Evolutionary conservation across 208 protist species (phyloP).

Genomic region (Borovskyia barvae): DNA sequence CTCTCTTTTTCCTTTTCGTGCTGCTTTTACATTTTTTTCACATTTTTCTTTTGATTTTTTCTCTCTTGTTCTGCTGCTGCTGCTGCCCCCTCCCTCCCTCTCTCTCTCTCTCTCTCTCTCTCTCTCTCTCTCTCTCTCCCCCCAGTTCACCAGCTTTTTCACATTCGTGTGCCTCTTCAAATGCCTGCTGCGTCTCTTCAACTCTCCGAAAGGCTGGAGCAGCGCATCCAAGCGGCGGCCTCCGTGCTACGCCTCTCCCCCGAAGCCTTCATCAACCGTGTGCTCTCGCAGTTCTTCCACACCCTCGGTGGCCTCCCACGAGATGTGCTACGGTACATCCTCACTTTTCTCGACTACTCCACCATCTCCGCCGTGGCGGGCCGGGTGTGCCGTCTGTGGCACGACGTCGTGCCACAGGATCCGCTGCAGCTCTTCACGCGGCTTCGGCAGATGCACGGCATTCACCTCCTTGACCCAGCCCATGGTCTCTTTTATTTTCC

Average conservation of each 20-base stretch:
- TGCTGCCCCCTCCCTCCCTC: not conserved
- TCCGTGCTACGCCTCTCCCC: conserved; percentile 27
- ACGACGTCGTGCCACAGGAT: conserved; percentile 22
- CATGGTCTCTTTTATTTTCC: conserved; percentile 52
- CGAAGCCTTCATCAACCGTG: conserved; percentile 21
- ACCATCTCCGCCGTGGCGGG: conserved; percentile 25
- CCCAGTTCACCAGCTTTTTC: not conserved
- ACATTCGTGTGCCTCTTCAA: not conserved
- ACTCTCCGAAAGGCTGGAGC: conserved; percentile 16
- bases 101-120: not conserved
- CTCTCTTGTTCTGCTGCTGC: no score
- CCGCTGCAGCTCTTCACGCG: conserved; percentile 22
- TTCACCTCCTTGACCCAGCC: conserved; percentile 46
- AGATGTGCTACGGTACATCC: conserved; percentile 31
- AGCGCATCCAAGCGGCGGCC: conserved; percentile 30
- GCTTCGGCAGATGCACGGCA: conserved; percentile 44
- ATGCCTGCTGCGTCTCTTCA: conserved; percentile 16
- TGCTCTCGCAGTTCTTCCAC: conserved; percentile 40
- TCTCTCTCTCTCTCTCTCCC: not conserved
- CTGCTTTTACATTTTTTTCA: conserved; percentile 1
- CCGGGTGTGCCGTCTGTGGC: conserved; percentile 33
- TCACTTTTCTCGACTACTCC: conserved; percentile 53
- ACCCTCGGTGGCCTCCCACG: conserved; percentile 38
- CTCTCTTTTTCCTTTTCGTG: not conserved
- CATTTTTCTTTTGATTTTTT: not conserved